Evolutionary conservation across 2,329 filamentous ascomycete genomes (phyloP), one percentile per base, ranked within the genome.

Genomic region (Orbilia quercus): DNA sequence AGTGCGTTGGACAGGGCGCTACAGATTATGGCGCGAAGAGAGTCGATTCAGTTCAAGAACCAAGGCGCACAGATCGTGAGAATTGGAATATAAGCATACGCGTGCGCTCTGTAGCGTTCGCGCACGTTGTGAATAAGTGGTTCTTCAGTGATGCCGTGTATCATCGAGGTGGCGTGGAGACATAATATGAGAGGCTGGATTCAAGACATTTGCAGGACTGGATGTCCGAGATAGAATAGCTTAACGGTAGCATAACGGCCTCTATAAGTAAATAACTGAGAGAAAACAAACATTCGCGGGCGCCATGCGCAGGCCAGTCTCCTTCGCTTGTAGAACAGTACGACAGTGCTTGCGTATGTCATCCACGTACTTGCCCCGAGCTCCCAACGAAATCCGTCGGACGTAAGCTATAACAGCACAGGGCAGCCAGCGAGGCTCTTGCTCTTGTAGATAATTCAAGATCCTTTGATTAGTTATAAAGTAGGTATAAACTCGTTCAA

Each of bases 21-120:
- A 77, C 88, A 94, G 82, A 87, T 98, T 14, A 82, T 99, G 81
- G 91, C 96, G 80, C 85, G 93, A 78, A 87, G 92, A 76, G 94
- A 97, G 77, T 96, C 91, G 1, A 89, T 95, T 78, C 89, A 91
- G 81, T 90, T 93, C 80, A 84, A 91, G 69, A 89, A 91, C 77
- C 90, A 91, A 77, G 90, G 90, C 4, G 85, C 86, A 40, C 88
- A 91, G 81, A 88, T 93, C 25, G 91, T 91, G 78, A 83, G 90
- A 74, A 90, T 89, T 78, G 89, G 89, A 57, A 88, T 88, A 60
- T 91, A 79, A 77, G 55, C 7, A 22, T 28, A 51, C 47, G 47
- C 47, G 47, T 34, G 23, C 16, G 6, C 45, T 40, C n/a, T 40
- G 9, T 9, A 9, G 28, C 14, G 14, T 40, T 40, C 36, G 6